These are phyloP conservation scores for Metschnikowia cubensis DNA, from an alignment of 805 yeast species.

Conservation along the genomic window DNA sequence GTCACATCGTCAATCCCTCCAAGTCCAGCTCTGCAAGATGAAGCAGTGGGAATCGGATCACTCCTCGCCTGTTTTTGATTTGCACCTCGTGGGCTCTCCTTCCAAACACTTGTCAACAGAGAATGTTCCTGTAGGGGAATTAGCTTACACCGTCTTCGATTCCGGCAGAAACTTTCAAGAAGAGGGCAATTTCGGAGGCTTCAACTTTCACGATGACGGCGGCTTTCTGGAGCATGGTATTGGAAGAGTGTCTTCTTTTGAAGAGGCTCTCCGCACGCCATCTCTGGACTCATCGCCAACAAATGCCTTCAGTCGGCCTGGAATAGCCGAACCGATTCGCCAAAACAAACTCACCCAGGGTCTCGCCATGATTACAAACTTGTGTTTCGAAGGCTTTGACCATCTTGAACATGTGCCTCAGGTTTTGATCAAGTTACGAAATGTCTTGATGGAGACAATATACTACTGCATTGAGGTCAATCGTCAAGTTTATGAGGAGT, in stretches of 20 bases:
- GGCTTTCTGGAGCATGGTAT: not conserved
- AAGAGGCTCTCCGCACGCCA: no score
- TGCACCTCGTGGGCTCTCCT: slow-evolving; percentile 1
- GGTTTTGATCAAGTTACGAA: slow-evolving; percentile 10
- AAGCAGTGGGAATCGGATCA: not conserved
- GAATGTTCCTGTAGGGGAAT: not conserved
- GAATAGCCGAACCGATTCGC: not conserved
- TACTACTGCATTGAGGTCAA: slow-evolving; percentile 13
- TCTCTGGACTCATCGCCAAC: not conserved
- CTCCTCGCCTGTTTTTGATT: not conserved
- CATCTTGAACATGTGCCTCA: slow-evolving; percentile 8
- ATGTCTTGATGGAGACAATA: slow-evolving; percentile 12
- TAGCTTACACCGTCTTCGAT: not conserved
- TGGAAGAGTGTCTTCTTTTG: not conserved
- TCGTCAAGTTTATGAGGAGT: slow-evolving; percentile 11
- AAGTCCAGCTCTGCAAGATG: not conserved
- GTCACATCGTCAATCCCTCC: not conserved
- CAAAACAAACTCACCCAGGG: slow-evolving; percentile 8
- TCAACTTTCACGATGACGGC: not conserved
- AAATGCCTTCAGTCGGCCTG: not conserved
- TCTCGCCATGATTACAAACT: slow-evolving; percentile 12
- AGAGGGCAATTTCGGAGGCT: not conserved
- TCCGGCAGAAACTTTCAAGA: not conserved
- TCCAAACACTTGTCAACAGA: not conserved
- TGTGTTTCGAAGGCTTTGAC: slow-evolving; percentile 12